Conservation (phyloP, 164 flowering plant genomes). For the Macadamia tetraphylla region DNA sequence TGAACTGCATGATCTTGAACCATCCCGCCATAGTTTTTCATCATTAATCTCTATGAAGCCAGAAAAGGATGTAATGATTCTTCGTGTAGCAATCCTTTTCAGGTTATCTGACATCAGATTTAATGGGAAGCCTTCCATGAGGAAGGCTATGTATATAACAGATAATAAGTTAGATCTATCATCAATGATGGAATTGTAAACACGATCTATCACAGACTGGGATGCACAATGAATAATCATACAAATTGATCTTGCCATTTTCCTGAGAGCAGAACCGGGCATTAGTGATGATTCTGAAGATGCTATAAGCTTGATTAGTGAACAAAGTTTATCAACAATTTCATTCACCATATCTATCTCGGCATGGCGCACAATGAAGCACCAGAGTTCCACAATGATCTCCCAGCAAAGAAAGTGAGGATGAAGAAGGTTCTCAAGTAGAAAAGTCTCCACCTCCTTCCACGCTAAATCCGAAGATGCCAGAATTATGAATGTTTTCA, state of each 20-base stretch:
- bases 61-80: constrained; percentile 40
- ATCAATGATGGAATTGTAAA: constrained; percentile 37
- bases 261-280: constrained; percentile 50
- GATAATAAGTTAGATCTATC: constrained; percentile 34
- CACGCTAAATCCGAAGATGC: constrained; percentile 49
- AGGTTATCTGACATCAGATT: constrained; percentile 50
- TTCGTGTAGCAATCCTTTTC: constrained; percentile 38
- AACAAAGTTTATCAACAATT: constrained; percentile 47
- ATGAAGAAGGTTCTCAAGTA: constrained; percentile 70
- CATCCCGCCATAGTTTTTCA: constrained; percentile 16
- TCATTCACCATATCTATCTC: constrained; percentile 41
- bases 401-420: constrained; percentile 84
- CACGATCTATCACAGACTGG: constrained; percentile 34
- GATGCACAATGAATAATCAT: constrained; percentile 41
- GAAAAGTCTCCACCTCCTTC: constrained; percentile 49
- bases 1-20: constrained; percentile 20
- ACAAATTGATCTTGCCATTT: constrained; percentile 64
- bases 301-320: constrained; percentile 38
- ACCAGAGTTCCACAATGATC: constrained; percentile 74
- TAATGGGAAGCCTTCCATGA: constrained; percentile 80
- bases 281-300: constrained; percentile 33
- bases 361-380: constrained; percentile 68
- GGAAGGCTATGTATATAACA: constrained; percentile 42
- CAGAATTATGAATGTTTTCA: constrained; percentile 65
- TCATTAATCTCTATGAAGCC: constrained; percentile 45